Evolutionary conservation across 495 filamentous ascomycete genomes (phyloP), one percentile per base, ranked within the genome.

Genomic region (Chaetomidium leptoderma): DNA sequence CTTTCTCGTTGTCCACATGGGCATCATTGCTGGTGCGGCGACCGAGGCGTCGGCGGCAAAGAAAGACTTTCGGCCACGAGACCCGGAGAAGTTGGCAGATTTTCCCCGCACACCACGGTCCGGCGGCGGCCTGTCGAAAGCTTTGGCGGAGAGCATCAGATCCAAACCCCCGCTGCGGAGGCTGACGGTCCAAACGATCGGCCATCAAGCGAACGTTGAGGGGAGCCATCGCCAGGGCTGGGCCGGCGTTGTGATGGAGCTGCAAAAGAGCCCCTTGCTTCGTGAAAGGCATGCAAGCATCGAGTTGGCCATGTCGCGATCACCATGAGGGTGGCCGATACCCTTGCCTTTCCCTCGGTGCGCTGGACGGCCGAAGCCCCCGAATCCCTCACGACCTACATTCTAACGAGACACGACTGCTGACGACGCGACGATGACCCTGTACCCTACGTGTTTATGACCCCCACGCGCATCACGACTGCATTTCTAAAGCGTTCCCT

Each of bases 1-100:
- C 29, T 83, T 79, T 59, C 62, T 83, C 11, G 76, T 81, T 14
- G 69, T 81, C 62, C 75, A 83, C 65, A 70, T 81, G 78, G 70
- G 80, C 53, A 66, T 81, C 59, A 70, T 82, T 53, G 67, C 81
- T 30, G 62, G 75, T 32, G 68, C 69, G 54, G 67, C 70, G 45
- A 65, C 64, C 50, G 71, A 72, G 44, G 53, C 47, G 10, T 58
- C 66, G 44, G 69, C 71, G 46, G 67, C 68, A 46, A 69, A 70
- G 53, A 62, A 63, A 53, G 74, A 72, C 23, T 42, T 51, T 48
- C 40, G 8, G 23, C 32, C 21, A 13, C 42, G 62, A 60, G 70
- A 69, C 49, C 68, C 59, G 43, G 69, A 71, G 57, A 76, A 68
- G 61, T 21, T 24, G 24, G 45, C 35, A 8, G 27, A 13, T 11